Base-by-base conservation (phyloP, 129 eudicot species). In the Lactuca saligna region DNA sequence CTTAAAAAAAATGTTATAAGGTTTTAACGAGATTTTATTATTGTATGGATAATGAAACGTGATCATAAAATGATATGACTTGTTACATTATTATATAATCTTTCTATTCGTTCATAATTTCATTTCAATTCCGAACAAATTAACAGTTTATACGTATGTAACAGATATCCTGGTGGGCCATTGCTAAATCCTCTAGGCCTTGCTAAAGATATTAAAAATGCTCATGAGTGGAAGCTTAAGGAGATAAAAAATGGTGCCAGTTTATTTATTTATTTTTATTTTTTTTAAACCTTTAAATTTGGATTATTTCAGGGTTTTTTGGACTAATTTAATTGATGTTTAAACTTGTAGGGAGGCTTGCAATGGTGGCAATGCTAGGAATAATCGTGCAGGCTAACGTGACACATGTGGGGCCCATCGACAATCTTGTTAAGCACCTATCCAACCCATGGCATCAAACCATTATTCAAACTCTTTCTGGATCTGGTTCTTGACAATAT, bases 81-180 rank as follows among this genome's bases (percentile, higher is more conserved):
- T 69, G 12, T 14, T 39, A 2, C 44, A 7, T 39, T 39, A 39
- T 39, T 39, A 39, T 39, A 39, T 39, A 25, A 25, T 7, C 44
- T 5, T 39, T 39, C 44, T 7, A 39, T 39, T 39, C 44, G 1
- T 39, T 39, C 6, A 39, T 39, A 39, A 5, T 5, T 39, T 39
- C 44, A 39, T 39, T 39, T 7, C 44, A 39, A 39, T 7, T 39
- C 9, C 9, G 7, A 39, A 0, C 44, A 7, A 39, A 39, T 39
- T 39, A 0, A 5, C 9, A 39, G 2, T 44, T 1, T 44, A 1
- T 3, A 0, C 14, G 4, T 11, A 2, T 46, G 5, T 32, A 57
- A 78, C 80, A 92, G 98, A 80, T 92, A 92, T 61, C 98, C 98
- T 4, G 98, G 98, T 20, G 98, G 98, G 3, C 98, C 98, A 14